Percentiles rank a stretch among this genome's conserved stretches.
These are phyloP conservation scores for Sporormia fimetaria DNA, from an alignment of 495 filamentous ascomycete species.

Conservation along the genomic window DNA sequence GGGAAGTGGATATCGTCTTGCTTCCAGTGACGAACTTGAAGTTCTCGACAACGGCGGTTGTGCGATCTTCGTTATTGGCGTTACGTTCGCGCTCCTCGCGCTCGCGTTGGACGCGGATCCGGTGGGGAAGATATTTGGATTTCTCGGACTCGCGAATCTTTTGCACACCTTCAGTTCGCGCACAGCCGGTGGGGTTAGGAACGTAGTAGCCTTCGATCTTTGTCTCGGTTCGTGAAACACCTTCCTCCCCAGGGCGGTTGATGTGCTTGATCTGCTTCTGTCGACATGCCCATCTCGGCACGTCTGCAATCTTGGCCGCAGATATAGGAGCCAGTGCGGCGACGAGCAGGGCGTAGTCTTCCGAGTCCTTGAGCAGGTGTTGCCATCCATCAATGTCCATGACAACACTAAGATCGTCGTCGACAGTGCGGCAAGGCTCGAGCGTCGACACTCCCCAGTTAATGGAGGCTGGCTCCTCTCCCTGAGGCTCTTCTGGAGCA, in stretches of 20 bases:
- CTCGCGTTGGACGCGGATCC: conserved; percentile 83
- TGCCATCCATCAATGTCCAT: conserved; percentile 73
- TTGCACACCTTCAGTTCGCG: conserved; percentile 83
- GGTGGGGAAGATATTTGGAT: conserved; percentile 94
- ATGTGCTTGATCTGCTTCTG: conserved; percentile 82
- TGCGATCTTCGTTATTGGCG: conserved; percentile 52
- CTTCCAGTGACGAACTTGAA: conserved; percentile 61
- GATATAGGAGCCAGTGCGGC: conserved; percentile 39
- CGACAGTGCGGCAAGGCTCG: conserved; percentile 51
- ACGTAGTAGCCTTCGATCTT: conserved; percentile 85
- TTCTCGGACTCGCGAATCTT: conserved; percentile 95
- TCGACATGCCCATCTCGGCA: conserved; percentile 75
- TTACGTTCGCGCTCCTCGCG: conserved; percentile 77
- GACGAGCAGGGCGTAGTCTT: conserved; percentile 54
- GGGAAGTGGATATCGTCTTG: conserved; percentile 63
- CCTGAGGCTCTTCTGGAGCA: conserved; percentile 26
- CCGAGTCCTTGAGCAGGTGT: conserved; percentile 64
- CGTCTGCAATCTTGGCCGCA: conserved; percentile 48
- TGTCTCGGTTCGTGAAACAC: conserved; percentile 42
- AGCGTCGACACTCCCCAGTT: conserved; percentile 51
- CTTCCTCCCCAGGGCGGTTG: conserved; percentile 47
- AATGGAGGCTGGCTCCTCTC: conserved; percentile 37
- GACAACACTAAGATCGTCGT: conserved; percentile 53
- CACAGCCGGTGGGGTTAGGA: conserved; percentile 68
- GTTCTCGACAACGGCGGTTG: conserved; percentile 52